Evolutionary conservation across 441 rosid species (phyloP).

Genomic region (Populus hybrid): DNA sequence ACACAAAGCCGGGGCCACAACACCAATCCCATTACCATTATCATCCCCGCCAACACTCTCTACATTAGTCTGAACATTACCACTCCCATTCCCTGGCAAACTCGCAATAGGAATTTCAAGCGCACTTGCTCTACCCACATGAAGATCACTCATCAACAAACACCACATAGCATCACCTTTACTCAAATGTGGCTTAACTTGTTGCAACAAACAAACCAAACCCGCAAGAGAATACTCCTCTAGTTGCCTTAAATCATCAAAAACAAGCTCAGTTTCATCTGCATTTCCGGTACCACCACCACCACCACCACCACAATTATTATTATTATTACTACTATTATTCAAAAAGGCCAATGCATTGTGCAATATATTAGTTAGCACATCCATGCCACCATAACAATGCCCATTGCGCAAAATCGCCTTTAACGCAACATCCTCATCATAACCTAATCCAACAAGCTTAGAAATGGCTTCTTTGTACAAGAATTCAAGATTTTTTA

Average conservation of each 20-base stretch:
- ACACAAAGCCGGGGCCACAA: constrained; percentile 58
- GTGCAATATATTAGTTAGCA: constrained; percentile 66
- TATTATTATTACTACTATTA: constrained; percentile 11
- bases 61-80: constrained; percentile 25
- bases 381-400: constrained; percentile 88
- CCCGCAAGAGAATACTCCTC: constrained; percentile 76
- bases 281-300: constrained; percentile 30
- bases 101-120: constrained; percentile 54
- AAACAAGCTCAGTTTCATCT: constrained; percentile 52
- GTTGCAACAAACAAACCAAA: constrained; percentile 82
- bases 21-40: constrained; percentile 25
- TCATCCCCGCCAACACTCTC: constrained; percentile 43
- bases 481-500: constrained; percentile 59
- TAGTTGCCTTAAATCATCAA: constrained; percentile 70
- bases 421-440: constrained; percentile 61
- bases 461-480: constrained; percentile 68
- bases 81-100: constrained; percentile 30
- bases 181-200: constrained; percentile 74
- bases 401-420: constrained; percentile 72
- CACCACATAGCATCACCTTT: constrained; percentile 99
- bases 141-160: constrained; percentile 86
- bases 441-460: constrained; percentile 67
- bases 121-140: constrained; percentile 73
- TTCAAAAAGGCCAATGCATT: constrained; percentile 75
- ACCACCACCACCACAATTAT: constrained; percentile 7